Base-by-base conservation (phyloP, 164 flowering plant species). In the Akebia trifoliata region DNA sequence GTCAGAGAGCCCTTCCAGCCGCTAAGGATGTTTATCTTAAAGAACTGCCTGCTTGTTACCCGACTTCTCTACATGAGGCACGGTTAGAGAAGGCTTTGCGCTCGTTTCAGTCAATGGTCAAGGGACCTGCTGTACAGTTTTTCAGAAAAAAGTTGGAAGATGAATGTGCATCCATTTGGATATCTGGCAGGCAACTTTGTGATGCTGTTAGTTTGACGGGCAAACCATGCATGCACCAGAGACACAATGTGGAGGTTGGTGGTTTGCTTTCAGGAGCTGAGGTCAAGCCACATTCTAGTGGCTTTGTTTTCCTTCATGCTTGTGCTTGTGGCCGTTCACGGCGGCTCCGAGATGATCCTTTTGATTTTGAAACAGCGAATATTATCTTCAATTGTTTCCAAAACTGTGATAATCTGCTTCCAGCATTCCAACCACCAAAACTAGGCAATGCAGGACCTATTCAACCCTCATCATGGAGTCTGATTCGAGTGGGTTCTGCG, bases 171-270 rank as follows among this genome's bases (percentile, higher is more conserved):
- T 70, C 79, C 30, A 77, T 88, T 24, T 91, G 98, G 98, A 76
- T 40, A 65, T 81, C 90, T 50, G 97, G 94, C 45, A 81, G 98
- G 74, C 98, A 86, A 59, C 78, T 81, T 9, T 91, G 98, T 65
- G 98, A 88, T 77, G 95, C 94, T 24, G 68, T 86, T 54, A 91
- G 98, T 84, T 78, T 91, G 75, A 88, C 96, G 8, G 96, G 98
- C 63, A 86, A 81, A 62, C 87, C 92, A n/a, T 91, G 98, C 63
- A 74, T 83, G 75, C 92, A 91, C 68, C 90, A 79, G 64, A 81
- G 82, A 49, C 98, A 91, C 53, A 71, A 59, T 52, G 52, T 65
- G 6, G 73, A 63, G 52, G 61, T 30, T 57, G 69, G 38, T 57
- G 72, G 54, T 54, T 54, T 47, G 15, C 50, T 45, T 66, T 45